These are phyloP conservation scores for Puccinia triticina DNA, from an alignment of 1,284 basidiomycete genomes.

Conservation along the genomic window DNA sequence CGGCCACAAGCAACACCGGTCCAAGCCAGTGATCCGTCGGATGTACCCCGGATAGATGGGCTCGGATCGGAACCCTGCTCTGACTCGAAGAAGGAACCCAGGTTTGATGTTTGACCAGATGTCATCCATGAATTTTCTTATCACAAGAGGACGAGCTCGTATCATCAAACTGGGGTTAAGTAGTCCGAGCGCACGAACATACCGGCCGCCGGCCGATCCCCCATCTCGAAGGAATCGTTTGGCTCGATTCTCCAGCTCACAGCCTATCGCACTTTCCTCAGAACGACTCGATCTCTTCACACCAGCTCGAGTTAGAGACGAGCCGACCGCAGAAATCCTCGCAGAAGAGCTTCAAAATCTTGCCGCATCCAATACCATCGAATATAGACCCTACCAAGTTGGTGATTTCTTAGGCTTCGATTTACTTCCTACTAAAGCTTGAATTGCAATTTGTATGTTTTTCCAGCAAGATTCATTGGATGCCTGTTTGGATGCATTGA, in stretches of 20 bases:
- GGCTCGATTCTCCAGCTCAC: background rate
- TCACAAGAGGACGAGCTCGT: background rate
- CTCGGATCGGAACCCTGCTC: no score
- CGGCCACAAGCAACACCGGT: no score
- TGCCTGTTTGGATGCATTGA: slow-evolving; percentile 75
- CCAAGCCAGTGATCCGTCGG: no score
- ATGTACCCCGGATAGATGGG: no score
- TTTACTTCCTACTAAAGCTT: background rate
- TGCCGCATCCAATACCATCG: background rate
- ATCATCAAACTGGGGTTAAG: background rate
- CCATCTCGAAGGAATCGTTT: background rate
- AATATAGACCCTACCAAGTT: slow-evolving; percentile 36
- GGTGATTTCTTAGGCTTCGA: background rate
- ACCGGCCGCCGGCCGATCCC: no score
- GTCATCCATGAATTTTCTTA: background rate
- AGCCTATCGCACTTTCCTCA: background rate
- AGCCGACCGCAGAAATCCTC: background rate
- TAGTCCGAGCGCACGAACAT: no score
- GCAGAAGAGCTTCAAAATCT: background rate
- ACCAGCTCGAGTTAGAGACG: background rate
- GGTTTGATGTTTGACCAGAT: background rate
- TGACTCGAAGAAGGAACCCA: background rate
- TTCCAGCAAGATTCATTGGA: slow-evolving; percentile 78
- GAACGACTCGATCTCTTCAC: background rate
- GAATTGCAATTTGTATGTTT: slow-evolving; percentile 58